Base-by-base conservation (phyloP, 2,329 filamentous ascomycete genomes). In the Cladosporium halotolerans region DNA sequence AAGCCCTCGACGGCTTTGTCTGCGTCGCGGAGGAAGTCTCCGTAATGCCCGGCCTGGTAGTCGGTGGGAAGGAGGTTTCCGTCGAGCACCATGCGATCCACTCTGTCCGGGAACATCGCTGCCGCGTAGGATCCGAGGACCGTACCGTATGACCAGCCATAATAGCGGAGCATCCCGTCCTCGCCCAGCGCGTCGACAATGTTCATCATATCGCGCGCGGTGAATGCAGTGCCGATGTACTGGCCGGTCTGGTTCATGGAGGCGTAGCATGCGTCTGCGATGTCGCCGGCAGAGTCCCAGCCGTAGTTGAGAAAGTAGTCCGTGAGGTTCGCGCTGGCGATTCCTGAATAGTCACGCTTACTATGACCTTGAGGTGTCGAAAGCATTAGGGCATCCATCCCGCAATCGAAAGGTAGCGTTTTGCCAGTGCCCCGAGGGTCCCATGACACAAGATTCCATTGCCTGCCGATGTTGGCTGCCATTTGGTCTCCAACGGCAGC, bases 31-130 rank as follows among this genome's bases (percentile, higher is more conserved):
- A 80, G 61, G 48, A 74, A 70, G 28, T 71, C 68, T 53, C 72
- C 76, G 78, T 77, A 82, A 60, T 65, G 64, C 3, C 71, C 72
- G 18, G 61, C 63, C 47, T 79, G 79, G 39, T 76, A 73, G 58
- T 82, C 79, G 28, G 39, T 18, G 3, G 45, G 45, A 23, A 32
- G 23, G 34, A 41, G 23, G 2, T 73, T 68, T 11, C 71, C 71
- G 48, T 76, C 74, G 23, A 76, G 59, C 10, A 76, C 63, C 58
- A 75, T 67, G 14, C 71, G 66, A n/a, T 66, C 63, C 13, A 76
- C 67, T 1, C 71, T 68, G 38, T 49, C 33, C 5, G 43, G 36
- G 13, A 55, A 76, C 50, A 78, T 66, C 1, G 72, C 62, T 0
- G 75, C 72, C 55, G 34, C 9, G n/a, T 39, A 34, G 5, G 42